A percentile compares a stretch with the other conserved stretches of the same genome.
Evolutionary conservation across 805 yeast species (phyloP).

Genomic region (Candida yuanshanica): DNA sequence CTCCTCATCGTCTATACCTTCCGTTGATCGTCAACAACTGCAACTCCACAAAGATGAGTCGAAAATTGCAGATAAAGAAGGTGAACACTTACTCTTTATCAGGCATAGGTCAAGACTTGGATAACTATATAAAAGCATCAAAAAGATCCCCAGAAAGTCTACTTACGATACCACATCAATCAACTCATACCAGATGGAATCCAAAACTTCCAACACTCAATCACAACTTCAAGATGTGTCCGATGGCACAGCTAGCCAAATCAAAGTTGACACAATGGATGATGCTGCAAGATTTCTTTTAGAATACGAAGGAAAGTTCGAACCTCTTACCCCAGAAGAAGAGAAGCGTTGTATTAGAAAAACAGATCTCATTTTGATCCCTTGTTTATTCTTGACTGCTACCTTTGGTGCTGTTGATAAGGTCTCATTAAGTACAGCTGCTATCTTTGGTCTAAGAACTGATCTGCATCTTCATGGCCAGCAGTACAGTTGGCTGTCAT

Average conservation of each 20-base stretch:
- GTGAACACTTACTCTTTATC: too few relatives aligned
- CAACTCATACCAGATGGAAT: constrained; percentile 1
- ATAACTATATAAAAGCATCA: too few relatives aligned
- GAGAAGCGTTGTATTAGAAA: constrained; percentile 30
- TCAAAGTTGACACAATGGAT: constrained; percentile 9
- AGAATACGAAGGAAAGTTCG: constrained; percentile 20
- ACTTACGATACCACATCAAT: not conserved
- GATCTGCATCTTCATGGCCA: constrained; percentile 37
- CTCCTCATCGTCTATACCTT: too few relatives aligned
- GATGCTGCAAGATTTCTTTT: constrained; percentile 24
- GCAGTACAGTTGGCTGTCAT: constrained; percentile 35
- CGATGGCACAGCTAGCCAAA: constrained; percentile 1
- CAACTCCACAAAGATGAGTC: too few relatives aligned
- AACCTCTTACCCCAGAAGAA: constrained; percentile 24
- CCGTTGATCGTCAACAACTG: too few relatives aligned
- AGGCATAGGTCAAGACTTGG: too few relatives aligned
- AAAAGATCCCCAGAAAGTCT: too few relatives aligned
- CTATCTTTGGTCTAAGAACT: constrained; percentile 37
- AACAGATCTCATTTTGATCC: constrained; percentile 33
- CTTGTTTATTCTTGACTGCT: constrained; percentile 30
- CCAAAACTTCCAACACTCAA: constrained; percentile 1
- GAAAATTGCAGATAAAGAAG: too few relatives aligned
- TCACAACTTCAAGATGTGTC: constrained; percentile 1
- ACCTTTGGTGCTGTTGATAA: constrained; percentile 40
- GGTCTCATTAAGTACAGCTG: constrained; percentile 37